Evolutionary conservation across 2,329 filamentous ascomycete genomes (phyloP), one percentile per base, ranked within the genome.

Genomic region (Botrytis aclada): DNA sequence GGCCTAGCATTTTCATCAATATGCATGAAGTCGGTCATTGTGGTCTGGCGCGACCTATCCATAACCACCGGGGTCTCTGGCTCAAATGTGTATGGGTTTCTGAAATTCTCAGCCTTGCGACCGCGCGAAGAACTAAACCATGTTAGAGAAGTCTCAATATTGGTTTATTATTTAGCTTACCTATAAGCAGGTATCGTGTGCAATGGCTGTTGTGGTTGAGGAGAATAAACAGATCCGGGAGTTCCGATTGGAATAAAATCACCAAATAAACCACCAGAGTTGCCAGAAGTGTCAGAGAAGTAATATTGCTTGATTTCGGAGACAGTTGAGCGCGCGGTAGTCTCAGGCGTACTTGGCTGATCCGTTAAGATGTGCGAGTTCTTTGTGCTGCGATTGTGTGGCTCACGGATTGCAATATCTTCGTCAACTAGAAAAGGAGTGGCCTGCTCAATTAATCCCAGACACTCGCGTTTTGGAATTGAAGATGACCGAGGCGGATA

Each of bases 11-110:
- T 62, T 20, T 71, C 72, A 51, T 64, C 34, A 34, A 74, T 66
- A 14, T 70, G 62, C 29, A 77, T 75, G 63, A 80, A 79, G 58
- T 78, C 78, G 32, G 75, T 74, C 32, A 79, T 76, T 29, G 71
- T 77, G 14, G 78, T 78, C 60, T 78, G 76, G 58, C 69, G 76
- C 20, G 65, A 51, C 20, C 73, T 60, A 51, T 73, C 45, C 22
- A 73, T 32, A 62, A 72, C 62, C 20, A 75, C 76, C n/a, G 78
- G 75, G 14, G 74, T 74, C n/a, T 73, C 71, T 20, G 78, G 77
- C 66, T 81, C 79, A 54, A 81, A 80, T 41, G 61, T 51, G 51
- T 78, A 76, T 39, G 74, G 76, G 54, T 76, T 75, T 37, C 25
- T 41, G 56, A 64, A 37, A 63, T 61, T 69, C 45, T 37, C 41